Base-by-base conservation (phyloP, 2,329 filamentous ascomycete genomes). In the Neonectria neomacrospora region DNA sequence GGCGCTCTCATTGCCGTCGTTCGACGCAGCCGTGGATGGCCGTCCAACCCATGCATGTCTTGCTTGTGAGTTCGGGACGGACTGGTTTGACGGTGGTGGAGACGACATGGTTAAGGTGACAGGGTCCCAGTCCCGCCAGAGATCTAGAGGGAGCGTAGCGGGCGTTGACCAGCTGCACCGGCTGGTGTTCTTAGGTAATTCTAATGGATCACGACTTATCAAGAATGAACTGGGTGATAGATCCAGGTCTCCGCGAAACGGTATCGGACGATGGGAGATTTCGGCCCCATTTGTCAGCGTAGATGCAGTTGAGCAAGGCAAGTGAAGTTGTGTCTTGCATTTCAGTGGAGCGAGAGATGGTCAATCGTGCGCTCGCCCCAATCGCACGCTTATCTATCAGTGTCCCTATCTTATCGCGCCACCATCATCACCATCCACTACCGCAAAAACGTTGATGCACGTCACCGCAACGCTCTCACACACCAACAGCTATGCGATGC, bases 341-440 rank as follows among this genome's bases (percentile, higher is more conserved):
- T 12, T 34, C 47, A 18, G 26, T 11, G 45, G 26, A 48, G 16
- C 16, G 32, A 3, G n/a, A 48, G 45, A 50, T 22, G 14, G 8
- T 16, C 34, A n/a, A 37, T 23, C 23, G 23, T 42, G 30, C 34
- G 11, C 22, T 50, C 37, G n/a, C 9, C 37, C 20, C 37, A 41
- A 18, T 37, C 16, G 34, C 3, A 5, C 14, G 37, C 37, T 18
- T 41, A 18, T 51, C 42, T 58, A 34, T 47, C 32, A 9, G 32
- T 9, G 16, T 30, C 23, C 54, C 59, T 67, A 66, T 68, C 66
- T 66, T 66, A 67, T 68, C 64, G 22, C 12, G 16, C 20, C 28
- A n/a, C 14, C 18, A 41, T 18, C 41, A 22, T n/a, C 18, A 18
- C 44, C 22, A 12, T 26, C 30, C 34, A 32, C 45, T 32, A 39